phyloP scores from a whole-genome alignment of 805 yeast species.

The Candida khao-thaluensis region DNA sequence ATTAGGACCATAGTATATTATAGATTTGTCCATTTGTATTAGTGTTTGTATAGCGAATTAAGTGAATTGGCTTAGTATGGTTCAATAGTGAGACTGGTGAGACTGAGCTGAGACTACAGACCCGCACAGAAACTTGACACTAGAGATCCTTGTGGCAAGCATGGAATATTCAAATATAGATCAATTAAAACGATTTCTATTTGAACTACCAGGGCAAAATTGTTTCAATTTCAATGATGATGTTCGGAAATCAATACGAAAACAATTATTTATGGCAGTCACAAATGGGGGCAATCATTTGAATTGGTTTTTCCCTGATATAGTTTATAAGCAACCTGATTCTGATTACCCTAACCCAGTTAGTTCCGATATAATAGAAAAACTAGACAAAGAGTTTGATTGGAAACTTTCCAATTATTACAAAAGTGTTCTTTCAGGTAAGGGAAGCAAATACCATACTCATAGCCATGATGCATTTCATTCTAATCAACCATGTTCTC shows the following conservation, averaged over 20 bases:
- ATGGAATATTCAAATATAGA: constrained; percentile 8
- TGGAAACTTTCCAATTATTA: constrained; percentile 36
- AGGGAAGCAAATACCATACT: constrained; percentile 20
- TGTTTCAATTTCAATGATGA: constrained; percentile 26
- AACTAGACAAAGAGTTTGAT: constrained; percentile 24
- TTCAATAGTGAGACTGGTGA: too few relatives aligned
- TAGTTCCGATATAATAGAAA: constrained; percentile 12
- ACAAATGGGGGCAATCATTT: constrained; percentile 33
- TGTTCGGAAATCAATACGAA: constrained; percentile 27
- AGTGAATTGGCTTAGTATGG: too few relatives aligned
- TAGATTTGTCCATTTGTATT: constrained; percentile 9
- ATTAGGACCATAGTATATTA: constrained; percentile 25
- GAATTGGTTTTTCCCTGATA: constrained; percentile 36
- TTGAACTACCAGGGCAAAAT: constrained; percentile 30
- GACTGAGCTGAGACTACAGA: too few relatives aligned
- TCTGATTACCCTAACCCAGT: neutral
- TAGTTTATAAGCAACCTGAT: constrained; percentile 11
- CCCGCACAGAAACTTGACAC: neutral
- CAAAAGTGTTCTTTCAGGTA: constrained; percentile 15
- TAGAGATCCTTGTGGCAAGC: constrained; percentile 5
- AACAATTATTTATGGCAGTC: constrained; percentile 29
- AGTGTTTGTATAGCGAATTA: neutral
- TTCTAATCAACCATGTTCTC: constrained; percentile 68
- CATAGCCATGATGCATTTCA: constrained; percentile 45
- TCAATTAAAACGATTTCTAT: constrained; percentile 30